Evolutionary conservation across 306 rosid species (phyloP), one percentile per base, ranked within the genome.

Genomic region (Cucumis cinereus): DNA sequence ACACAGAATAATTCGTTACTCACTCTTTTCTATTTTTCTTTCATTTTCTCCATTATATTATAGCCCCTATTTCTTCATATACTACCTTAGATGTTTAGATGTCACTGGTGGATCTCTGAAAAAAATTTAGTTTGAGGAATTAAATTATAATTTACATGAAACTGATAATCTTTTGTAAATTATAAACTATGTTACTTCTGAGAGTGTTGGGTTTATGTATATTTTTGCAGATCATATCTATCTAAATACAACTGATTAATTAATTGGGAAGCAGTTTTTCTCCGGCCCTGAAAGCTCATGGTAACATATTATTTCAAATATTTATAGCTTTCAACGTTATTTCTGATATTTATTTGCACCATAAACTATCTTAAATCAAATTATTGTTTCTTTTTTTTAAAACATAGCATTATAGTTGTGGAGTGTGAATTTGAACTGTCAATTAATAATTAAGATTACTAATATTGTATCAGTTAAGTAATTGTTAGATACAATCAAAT

Each of bases 1-100:
- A 70, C 13, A 49, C 40, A 71, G 56, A 69, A 24, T 7, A 40
- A 45, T 41, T 69, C 53, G 20, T 71, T 26, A 71, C 26, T 33
- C 75, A 71, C 59, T 47, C 57, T 70, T 68, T 47, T 70, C 76
- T 72, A 26, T 16, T 50, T 71, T 69, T 69, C 4, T 69, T 69
- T 49, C 57, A 45, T 45, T 66, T 41, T 41, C 36, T 68, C 56
- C 74, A 43, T 14, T 68, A 43, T 22, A 43, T 23, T 68, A 24
- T 43, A 43, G 3, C 28, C 40, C 36, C 38, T 68, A 14, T 68
- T 24, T 13, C 16, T 70, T 70, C 58, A 7, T 23, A 47, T 45
- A 7, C 8, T 55, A 20, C 4, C 24, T 70, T 14, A 70, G 75
- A 70, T 45, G 26, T 24, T 23, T 24, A 45, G 74, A 24, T 24